Evolutionary conservation across 345 rosid species (phyloP), one percentile per base, ranked within the genome.

Genomic region (Anacardium occidentale): DNA sequence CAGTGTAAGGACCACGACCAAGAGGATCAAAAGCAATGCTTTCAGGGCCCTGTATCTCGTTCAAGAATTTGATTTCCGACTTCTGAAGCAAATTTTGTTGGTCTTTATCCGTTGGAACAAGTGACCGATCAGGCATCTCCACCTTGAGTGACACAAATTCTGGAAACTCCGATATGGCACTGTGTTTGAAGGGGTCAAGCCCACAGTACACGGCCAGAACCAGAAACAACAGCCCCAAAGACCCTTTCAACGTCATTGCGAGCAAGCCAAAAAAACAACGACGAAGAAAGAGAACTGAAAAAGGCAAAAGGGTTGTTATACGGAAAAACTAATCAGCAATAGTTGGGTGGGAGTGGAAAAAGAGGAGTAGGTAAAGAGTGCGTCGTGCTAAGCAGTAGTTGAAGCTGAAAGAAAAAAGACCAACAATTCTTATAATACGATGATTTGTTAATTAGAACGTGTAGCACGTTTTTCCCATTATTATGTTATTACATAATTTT

Each of bases 1-100:
- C 98, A 0, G 97, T 86, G 69, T 92, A 94, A 13, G 97, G 97
- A 7, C 97, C 98, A n/a, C 97, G 91, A 45, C 97, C 97, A 29
- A 67, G 91, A 10, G 92, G 87, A 70, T 94, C 97, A 75, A 94
- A 94, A 7, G 90, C 90, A 56, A 94, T 48, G 82, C 98, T 94
- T 83, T 94, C 98, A 4, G 98, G 98, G 18, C 98, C 98, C 75
- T 94, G 98, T 73, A 92, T 51, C 62, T 94, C 86, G 79, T 88
- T 77, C 70, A 78, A 53, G 76, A 92, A 90, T 90, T 77, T 90
- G 77, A 92, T 84, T 60, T 89, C 87, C 0, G 97, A 92, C n/a
- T 67, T 83, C 80, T 90, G 96, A 10, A 94, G 89, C 76, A 85
- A 83, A 44, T 90, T 87, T 9, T 71, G 61, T 7, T 73, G 54